A percentile compares a stretch with the other conserved stretches of the same genome.
Conservation (phyloP, 2,329 filamentous ascomycete species). For the Chalaropsis thielavioides region DNA sequence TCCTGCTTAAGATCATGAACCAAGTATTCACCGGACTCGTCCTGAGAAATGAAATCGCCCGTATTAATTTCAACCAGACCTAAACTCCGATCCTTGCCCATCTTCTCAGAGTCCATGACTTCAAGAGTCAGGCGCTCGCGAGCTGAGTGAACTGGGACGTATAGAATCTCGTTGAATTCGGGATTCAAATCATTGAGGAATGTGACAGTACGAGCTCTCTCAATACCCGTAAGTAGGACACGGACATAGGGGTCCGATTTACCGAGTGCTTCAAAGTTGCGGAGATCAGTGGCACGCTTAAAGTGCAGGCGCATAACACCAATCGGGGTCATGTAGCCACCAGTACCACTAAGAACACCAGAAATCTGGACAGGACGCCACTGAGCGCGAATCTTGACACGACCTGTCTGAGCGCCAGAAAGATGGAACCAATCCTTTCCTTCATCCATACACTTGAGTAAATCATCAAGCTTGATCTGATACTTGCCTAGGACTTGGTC, state of each 20-base stretch:
- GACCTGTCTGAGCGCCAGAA: slow-evolving; percentile 63
- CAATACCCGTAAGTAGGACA: slow-evolving; percentile 75
- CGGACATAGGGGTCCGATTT: slow-evolving; percentile 94
- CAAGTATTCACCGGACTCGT: slow-evolving; percentile 65
- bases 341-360: slow-evolving; percentile 60
- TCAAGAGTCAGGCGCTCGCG: slow-evolving; percentile 78
- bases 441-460: slow-evolving; percentile 79
- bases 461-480: slow-evolving; percentile 88
- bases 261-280: slow-evolving; percentile 87
- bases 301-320: slow-evolving; percentile 94
- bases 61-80: slow-evolving; percentile 66
- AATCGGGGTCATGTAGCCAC: slow-evolving; percentile 83
- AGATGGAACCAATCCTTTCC: slow-evolving; percentile 96
- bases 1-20: slow-evolving; percentile 61
- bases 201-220: slow-evolving; percentile 84
- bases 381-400: slow-evolving; percentile 77
- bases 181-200: slow-evolving; percentile 93
- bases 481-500: slow-evolving; percentile 84
- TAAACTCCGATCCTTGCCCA: slow-evolving; percentile 80
- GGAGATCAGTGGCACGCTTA: slow-evolving; percentile 63
- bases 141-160: slow-evolving; percentile 73
- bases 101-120: slow-evolving; percentile 90
- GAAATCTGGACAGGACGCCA: slow-evolving; percentile 91
- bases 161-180: slow-evolving; percentile 89
- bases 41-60: slow-evolving; percentile 64